phyloP scores from a whole-genome alignment of 331 rosid genomes.

The Malus hybrid region DNA sequence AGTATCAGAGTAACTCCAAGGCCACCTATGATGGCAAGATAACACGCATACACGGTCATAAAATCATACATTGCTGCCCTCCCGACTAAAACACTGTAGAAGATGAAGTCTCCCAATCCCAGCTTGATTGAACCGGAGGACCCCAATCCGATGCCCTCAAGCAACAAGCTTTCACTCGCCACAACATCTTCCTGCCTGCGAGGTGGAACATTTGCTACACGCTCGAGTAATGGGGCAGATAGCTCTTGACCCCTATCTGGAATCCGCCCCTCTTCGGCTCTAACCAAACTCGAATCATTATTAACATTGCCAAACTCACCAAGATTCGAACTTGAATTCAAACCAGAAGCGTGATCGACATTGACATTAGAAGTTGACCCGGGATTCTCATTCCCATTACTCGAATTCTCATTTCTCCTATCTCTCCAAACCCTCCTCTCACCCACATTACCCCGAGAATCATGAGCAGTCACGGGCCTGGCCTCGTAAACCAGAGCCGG shows the following conservation, averaged over 20 bases:
- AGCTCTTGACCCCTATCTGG: conserved; percentile 32
- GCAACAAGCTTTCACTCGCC: conserved; percentile 42
- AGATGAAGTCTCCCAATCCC: conserved; percentile 92
- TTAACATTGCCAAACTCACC: neutral
- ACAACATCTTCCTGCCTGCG: conserved; percentile 21
- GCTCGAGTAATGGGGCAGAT: conserved; percentile 51
- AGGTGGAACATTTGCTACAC: conserved; percentile 20
- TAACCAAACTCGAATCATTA: conserved; percentile 28
- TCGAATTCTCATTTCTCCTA: conserved; percentile 35
- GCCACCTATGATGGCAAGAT: conserved; percentile 96
- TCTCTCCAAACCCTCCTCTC: conserved; percentile 79
- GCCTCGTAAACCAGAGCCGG: conserved; percentile 96
- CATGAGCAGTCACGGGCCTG: conserved; percentile 52
- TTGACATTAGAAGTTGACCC: too few relatives aligned
- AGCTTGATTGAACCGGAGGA: conserved; percentile 90
- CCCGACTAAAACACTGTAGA: conserved; percentile 94
- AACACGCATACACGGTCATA: conserved; percentile 94
- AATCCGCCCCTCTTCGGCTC: conserved; percentile 56
- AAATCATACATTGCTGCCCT: conserved; percentile 95
- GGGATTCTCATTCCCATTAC: conserved; percentile 11
- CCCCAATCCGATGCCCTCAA: conserved; percentile 89
- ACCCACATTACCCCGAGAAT: conserved; percentile 22
- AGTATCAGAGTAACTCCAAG: conserved; percentile 82
- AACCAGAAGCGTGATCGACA: too few relatives aligned
- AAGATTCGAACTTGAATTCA: conserved; percentile 13